Evolutionary conservation across 371 early-diverging fungal species (phyloP), one percentile per base, ranked within the genome.

Genomic region (Funneliformis caledonium): DNA sequence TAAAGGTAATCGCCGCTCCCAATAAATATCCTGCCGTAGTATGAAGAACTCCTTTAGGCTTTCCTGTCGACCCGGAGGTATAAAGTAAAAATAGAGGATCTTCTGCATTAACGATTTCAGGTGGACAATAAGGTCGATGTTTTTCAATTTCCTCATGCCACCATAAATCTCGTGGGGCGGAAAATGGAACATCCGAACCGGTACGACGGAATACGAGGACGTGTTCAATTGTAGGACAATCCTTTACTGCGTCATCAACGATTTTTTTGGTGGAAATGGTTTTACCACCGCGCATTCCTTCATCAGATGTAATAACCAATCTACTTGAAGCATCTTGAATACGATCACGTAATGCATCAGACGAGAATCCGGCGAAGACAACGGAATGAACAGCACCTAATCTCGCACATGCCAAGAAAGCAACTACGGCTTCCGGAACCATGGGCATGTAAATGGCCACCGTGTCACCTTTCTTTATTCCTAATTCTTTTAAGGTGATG

Each of bases 391-490:
- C 86, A 12, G 95, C 91, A 31, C 99, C 99, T 26, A 99, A 87
- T 62, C 98, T 91, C 4, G 97, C 95, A 86, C 97, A 97, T 19
- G 99, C 98, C 52, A 99, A 89, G 89, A 97, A 92, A 1, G 96
- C 92, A 76, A 95, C 92, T 2, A 95, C 91, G 4, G 99, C 96
- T 84, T 98, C 95, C 14, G 98, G 97, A 52, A 96, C 92, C 97
- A 97, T 98, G 52, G 98, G 97, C 96, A 99, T 95, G 85, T 99
- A 99, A 81, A 98, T 93, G 52, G 96, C 91, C 33, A 99, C 97
- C 5, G 92, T 93, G 83, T 97, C 96, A 61, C 97, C 97, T 86
- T 96, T 96, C 80, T 91, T 89, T 70, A 97, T 89, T 16, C 97
- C 97, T 72, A 92, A 86, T 61, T 88, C 89, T 74, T 88, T 88